These are phyloP conservation scores for Cyberlindnera mississippiensis DNA, from an alignment of 805 yeast genomes.

Conservation along the genomic window DNA sequence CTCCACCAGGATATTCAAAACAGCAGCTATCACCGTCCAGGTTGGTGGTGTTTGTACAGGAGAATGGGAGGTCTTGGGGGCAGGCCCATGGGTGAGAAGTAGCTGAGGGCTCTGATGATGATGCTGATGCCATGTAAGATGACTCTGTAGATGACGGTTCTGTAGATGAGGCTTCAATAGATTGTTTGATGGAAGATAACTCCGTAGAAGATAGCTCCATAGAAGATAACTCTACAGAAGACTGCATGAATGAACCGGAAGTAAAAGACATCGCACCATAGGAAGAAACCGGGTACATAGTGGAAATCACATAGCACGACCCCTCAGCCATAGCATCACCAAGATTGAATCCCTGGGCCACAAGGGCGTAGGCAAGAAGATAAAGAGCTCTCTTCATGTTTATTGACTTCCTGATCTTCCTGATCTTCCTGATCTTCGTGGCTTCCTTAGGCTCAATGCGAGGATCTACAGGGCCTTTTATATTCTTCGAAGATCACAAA, in stretches of 20 bases:
- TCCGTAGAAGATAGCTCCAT: no score
- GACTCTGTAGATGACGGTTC: not conserved
- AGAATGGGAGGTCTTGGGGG: slow-evolving; percentile 58
- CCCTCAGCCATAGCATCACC: slow-evolving; percentile 9
- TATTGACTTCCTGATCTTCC: no score
- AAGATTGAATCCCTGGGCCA: slow-evolving; percentile 5
- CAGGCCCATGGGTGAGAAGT: slow-evolving; percentile 31
- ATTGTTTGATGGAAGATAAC: no score
- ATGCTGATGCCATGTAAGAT: no score
- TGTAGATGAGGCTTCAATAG: no score
- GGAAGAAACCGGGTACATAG: slow-evolving; percentile 4
- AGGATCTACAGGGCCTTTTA: no score
- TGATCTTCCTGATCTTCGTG: no score
- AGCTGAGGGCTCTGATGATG: no score
- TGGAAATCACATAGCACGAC: slow-evolving; percentile 6
- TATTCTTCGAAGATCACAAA: no score
- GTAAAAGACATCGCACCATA: not conserved
- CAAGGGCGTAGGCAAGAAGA: slow-evolving; percentile 3
- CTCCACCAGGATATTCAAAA: slow-evolving; percentile 83
- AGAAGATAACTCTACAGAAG: no score
- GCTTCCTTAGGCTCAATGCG: no score
- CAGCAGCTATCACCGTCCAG: slow-evolving; percentile 70
- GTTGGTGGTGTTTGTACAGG: slow-evolving; percentile 55
- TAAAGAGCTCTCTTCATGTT: slow-evolving; percentile 5
- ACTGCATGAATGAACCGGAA: no score